Evolutionary conservation across 1,284 basidiomycete species (phyloP).

Genomic region (Ceratobasidium sp.): DNA sequence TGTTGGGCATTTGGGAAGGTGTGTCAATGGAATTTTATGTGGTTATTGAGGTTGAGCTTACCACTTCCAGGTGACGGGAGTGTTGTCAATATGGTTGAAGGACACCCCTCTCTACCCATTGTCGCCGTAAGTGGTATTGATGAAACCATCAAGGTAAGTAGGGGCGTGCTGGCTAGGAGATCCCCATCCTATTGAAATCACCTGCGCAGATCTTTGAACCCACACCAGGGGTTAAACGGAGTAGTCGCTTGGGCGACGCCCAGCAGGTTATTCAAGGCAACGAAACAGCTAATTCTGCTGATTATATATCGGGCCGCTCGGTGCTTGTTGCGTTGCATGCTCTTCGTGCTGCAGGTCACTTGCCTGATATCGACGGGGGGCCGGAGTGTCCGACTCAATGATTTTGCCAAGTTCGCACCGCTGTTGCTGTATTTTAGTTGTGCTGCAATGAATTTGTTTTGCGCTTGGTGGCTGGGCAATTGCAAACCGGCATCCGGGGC

Average conservation of each 20-base stretch:
- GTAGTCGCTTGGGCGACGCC: slow-evolving; percentile 65
- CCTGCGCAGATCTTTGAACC: slow-evolving; percentile 74
- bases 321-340: slow-evolving; percentile 21
- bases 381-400: slow-evolving; percentile 33
- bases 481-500: slow-evolving; percentile 20
- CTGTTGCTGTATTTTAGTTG: not conserved
- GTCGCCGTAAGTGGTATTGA: slow-evolving; percentile 92
- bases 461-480: slow-evolving; percentile 1
- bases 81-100: slow-evolving; percentile 87
- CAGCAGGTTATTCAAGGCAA: slow-evolving; percentile 68
- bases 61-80: slow-evolving; percentile 62
- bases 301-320: not conserved
- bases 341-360: slow-evolving; percentile 18
- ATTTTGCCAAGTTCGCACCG: not conserved
- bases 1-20: slow-evolving; percentile 85
- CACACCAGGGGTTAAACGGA: slow-evolving; percentile 58
- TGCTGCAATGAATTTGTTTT: not conserved
- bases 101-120: slow-evolving; percentile 81
- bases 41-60: not conserved
- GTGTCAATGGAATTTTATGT: not conserved
- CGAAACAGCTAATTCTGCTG: slow-evolving; percentile 31
- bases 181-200: slow-evolving; percentile 32
- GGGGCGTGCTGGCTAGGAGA: not conserved
- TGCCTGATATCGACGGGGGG: slow-evolving; percentile 12
- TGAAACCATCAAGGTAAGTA: slow-evolving; percentile 79